Conservation (phyloP, 106 monocot genomes). For the Narthecium ossifragum region DNA sequence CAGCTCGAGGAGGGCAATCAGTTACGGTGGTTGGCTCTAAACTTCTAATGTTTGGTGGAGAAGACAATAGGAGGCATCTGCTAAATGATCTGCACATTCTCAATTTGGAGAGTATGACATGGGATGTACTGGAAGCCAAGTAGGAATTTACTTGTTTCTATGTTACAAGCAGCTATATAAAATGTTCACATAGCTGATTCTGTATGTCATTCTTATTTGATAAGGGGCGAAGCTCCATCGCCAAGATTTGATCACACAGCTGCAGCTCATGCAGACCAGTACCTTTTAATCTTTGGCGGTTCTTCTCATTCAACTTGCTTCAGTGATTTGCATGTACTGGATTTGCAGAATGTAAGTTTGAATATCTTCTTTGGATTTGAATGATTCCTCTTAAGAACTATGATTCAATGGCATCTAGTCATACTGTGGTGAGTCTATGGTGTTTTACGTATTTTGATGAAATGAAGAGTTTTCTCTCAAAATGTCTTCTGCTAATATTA, state of each 20-base stretch:
- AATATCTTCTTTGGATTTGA: conserved; percentile 1
- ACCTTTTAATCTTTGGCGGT: conserved; percentile 87
- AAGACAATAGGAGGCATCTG: conserved; percentile 47
- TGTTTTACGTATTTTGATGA: no score
- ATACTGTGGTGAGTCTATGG: no score
- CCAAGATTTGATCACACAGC: conserved; percentile 88
- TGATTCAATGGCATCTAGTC: no score
- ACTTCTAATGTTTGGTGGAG: conserved; percentile 90
- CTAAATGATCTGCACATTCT: conserved; percentile 89
- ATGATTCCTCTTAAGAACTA: conserved; percentile 4
- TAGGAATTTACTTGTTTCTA: conserved; percentile 15
- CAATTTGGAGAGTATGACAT: conserved; percentile 72
- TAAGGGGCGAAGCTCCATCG: conserved; percentile 44
- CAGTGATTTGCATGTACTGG: conserved; percentile 81
- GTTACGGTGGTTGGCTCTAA: conserved; percentile 61
- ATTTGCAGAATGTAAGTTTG: conserved; percentile 65
- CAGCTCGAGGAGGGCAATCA: conserved; percentile 76
- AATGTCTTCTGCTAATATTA: no score
- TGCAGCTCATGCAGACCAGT: conserved; percentile 55
- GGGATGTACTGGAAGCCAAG: conserved; percentile 60
- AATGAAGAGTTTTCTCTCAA: no score
- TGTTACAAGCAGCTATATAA: not conserved
- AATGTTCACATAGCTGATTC: no score
- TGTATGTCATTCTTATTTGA: conserved; percentile 1
- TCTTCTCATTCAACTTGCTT: conserved; percentile 77